A percentile compares a stretch with the other conserved stretches of the same genome.
Conservation (phyloP, 176 grass and related monocot species). For the Cenchrus americanus region DNA sequence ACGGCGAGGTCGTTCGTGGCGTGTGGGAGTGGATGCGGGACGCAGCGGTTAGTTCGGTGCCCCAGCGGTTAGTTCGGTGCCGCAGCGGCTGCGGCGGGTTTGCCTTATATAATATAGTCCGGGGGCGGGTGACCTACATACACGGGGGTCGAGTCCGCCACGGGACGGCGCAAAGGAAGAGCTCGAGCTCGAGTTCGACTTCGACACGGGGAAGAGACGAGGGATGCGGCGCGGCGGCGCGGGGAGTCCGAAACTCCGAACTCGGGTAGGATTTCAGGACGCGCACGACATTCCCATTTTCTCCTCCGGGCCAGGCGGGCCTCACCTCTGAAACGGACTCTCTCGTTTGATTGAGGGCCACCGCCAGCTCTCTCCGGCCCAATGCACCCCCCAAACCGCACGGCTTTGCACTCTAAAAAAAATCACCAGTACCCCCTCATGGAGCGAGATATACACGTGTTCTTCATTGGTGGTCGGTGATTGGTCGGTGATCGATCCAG, state of each 20-base stretch:
- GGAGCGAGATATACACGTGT: no score
- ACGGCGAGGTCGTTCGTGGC: background rate
- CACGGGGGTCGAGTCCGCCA: background rate
- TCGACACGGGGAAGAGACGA: background rate
- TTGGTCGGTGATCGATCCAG: no score
- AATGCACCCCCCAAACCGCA: no score
- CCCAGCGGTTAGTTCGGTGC: background rate
- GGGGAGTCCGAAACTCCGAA: background rate
- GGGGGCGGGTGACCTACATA: background rate
- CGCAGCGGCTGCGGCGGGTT: background rate
- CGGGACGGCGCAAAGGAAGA: background rate
- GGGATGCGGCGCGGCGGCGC: background rate
- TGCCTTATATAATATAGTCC: slow-evolving; percentile 35
- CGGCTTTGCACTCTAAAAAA: no score
- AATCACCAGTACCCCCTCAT: no score
- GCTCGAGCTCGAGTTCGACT: background rate
- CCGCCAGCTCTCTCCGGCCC: no score
- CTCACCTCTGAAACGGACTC: no score
- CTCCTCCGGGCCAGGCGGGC: no score
- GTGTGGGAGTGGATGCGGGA: background rate
- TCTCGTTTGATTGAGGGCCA: no score
- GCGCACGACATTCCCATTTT: background rate
- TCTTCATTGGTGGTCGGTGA: no score
- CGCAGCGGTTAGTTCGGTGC: background rate
- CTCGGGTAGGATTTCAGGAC: background rate